phyloP scores from a whole-genome alignment of 2,329 filamentous ascomycete genomes.

The Coniochaeta prunicola region DNA sequence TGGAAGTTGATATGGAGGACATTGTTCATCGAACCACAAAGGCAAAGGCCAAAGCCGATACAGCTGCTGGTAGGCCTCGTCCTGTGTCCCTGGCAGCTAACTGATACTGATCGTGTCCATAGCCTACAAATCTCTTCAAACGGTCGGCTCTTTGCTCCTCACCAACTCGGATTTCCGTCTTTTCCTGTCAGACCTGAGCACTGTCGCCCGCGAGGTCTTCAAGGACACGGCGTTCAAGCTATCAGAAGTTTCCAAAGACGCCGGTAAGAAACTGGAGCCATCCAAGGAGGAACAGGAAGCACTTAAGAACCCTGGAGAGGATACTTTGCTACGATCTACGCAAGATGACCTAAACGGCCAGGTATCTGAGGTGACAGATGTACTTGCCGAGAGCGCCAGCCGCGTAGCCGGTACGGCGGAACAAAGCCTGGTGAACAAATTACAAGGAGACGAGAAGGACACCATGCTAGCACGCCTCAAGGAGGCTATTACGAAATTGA shows the following conservation, averaged over 20 bases:
- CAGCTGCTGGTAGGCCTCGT: slow-evolving; percentile 56
- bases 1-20: slow-evolving; percentile 60
- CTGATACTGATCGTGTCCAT: slow-evolving; percentile 13
- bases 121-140: slow-evolving; percentile 78
- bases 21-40: slow-evolving; percentile 53
- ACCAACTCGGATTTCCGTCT: slow-evolving; percentile 87
- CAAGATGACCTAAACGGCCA: slow-evolving; percentile 58
- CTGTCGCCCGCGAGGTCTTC: slow-evolving; percentile 76
- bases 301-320: slow-evolving; percentile 41
- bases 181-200: slow-evolving; percentile 73
- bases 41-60: slow-evolving; percentile 62
- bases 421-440: slow-evolving; percentile 65
- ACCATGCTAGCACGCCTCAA: slow-evolving; percentile 71
- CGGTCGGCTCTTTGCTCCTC: slow-evolving; percentile 75
- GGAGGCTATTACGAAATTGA: slow-evolving; percentile 64
- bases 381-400: slow-evolving; percentile 44
- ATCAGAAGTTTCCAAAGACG: slow-evolving; percentile 66
- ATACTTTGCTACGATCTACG: slow-evolving; percentile 41
- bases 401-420: slow-evolving; percentile 52
- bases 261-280: slow-evolving; percentile 66
- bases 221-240: slow-evolving; percentile 77
- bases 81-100: not conserved
- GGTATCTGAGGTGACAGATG: slow-evolving; percentile 44
- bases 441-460: slow-evolving; percentile 64
- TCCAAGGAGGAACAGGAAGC: slow-evolving; percentile 51